Evolutionary conservation across 352 stramenopile genomes (phyloP).

Genomic region (Pythium sp.): DNA sequence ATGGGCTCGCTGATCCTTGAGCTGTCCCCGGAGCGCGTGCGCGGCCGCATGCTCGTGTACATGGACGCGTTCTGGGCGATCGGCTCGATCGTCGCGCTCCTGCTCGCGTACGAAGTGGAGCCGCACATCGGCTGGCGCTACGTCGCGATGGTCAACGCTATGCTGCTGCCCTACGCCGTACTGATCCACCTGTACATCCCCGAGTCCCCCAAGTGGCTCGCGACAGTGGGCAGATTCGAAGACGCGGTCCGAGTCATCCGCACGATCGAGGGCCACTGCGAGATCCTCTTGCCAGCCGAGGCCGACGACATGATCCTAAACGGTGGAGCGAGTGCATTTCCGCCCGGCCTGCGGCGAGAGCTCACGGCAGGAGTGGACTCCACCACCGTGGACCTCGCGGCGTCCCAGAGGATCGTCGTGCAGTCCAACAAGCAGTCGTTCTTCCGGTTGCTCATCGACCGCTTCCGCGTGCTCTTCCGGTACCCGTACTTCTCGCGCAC

Average conservation of each 20-base stretch:
- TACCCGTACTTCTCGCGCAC: constrained; percentile 23
- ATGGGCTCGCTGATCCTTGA: constrained; percentile 25
- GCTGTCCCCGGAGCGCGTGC: constrained; percentile 20
- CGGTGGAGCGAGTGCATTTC: neutral
- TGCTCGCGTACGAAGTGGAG: constrained; percentile 4
- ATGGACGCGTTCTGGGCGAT: constrained; percentile 27
- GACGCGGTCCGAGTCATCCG: constrained; percentile 11
- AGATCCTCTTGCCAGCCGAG: constrained; percentile 3
- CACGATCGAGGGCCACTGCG: constrained; percentile 7
- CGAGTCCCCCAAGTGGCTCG: constrained; percentile 14
- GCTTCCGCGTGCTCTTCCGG: constrained; percentile 20
- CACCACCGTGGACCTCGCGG: neutral
- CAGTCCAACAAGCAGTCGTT: constrained; percentile 9
- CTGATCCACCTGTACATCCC: constrained; percentile 9
- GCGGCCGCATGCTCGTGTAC: constrained; percentile 25
- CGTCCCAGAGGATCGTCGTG: constrained; percentile 9
- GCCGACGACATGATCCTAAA: constrained; percentile 5
- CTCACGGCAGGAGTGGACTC: neutral
- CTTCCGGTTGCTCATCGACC: constrained; percentile 12
- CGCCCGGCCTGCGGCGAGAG: neutral
- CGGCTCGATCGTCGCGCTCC: constrained; percentile 17
- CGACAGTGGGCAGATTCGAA: constrained; percentile 12
- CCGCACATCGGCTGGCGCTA: constrained; percentile 9
- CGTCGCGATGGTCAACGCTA: neutral
- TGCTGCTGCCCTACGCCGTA: neutral